Evolutionary conservation across 2,329 filamentous ascomycete species (phyloP), one percentile per base, ranked within the genome.

Genomic region (Drechslerella coelobrocha): DNA sequence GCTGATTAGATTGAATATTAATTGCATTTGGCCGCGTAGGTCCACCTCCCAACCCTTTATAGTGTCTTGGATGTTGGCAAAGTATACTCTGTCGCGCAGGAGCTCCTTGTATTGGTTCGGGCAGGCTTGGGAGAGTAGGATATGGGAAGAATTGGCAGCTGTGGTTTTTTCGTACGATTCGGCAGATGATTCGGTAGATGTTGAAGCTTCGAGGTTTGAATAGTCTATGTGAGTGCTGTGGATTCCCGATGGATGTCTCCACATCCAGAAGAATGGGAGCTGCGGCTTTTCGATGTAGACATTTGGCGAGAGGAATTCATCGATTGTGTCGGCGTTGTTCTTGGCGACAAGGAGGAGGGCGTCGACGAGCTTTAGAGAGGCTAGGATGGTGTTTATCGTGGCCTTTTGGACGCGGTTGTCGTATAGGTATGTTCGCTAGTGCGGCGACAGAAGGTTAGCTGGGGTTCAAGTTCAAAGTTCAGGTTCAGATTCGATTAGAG

Each of bases 1-100:
- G 31, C 74, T 68, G 39, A 75, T 75, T 24, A 75, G 66, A 52
- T 72, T 75, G 51, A 71, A 71, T 1, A 71, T 63, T 31, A 71
- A 59, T 17, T 71, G 66, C 66, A 71, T 71, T 26, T 71, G 66
- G 21, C 66, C 48, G 1, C 66, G 52, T 8, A 71, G 29, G 50
- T 71, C 66, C 21, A 60, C 53, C 37, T 71, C 66, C 66, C 66
- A 71, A 21, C 21, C 48, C 23, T 63, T 71, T 0, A 71, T 31
- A 1, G 45, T 29, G 12, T 60, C 66, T 17, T 71, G 51, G 9
- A 63, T 47, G 45, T 71, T 41, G 5, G 24, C 45, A 23, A 71
- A 71, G 31, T 71, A 71, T 19, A 63, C 66, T 23, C 34, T 71
- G 26, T 71, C 66, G n/a, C 66, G 52, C 23, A 48, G 12, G 1